Conservation (phyloP, 192 early-diverging fungal genomes). For the Chytriomyces sp. region DNA sequence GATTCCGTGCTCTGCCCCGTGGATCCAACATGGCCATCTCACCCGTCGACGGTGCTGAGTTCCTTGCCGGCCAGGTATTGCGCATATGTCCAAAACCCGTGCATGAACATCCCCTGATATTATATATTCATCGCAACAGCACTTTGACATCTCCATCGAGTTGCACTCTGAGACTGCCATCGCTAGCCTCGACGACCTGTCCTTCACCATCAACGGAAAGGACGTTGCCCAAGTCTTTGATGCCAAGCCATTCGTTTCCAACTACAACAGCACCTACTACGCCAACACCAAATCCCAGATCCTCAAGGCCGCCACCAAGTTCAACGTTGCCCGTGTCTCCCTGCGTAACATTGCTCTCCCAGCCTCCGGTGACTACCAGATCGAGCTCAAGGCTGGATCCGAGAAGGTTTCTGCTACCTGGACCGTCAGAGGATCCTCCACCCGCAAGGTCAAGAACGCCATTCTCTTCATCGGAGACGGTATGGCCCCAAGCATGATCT, state of each 20-base stretch:
- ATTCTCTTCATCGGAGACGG: conserved; percentile 71
- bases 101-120: neutral
- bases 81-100: neutral
- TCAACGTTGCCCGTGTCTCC: conserved; percentile 49
- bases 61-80: conserved; percentile 54
- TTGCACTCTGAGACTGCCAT: conserved; percentile 54
- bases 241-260: conserved; percentile 43
- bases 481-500: conserved; percentile 64
- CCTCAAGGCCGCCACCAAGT: conserved; percentile 44
- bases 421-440: conserved; percentile 49
- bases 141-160: conserved; percentile 69
- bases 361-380: conserved; percentile 56
- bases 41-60: conserved; percentile 57
- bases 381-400: conserved; percentile 52
- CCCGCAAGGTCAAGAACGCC: conserved; percentile 67
- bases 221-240: conserved; percentile 43
- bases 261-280: conserved; percentile 59
- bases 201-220: conserved; percentile 57
- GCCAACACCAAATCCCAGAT: conserved; percentile 43
- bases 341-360: conserved; percentile 50
- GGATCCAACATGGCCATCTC: conserved; percentile 37
- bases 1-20: conserved; percentile 35
- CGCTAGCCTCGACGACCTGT: conserved; percentile 44
- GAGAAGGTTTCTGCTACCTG: conserved; percentile 56
- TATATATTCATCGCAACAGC: neutral